Percentiles rank a stretch among this genome's conserved stretches.
Conservation (phyloP, 75 land plant genomes). For the Picea glauca region DNA sequence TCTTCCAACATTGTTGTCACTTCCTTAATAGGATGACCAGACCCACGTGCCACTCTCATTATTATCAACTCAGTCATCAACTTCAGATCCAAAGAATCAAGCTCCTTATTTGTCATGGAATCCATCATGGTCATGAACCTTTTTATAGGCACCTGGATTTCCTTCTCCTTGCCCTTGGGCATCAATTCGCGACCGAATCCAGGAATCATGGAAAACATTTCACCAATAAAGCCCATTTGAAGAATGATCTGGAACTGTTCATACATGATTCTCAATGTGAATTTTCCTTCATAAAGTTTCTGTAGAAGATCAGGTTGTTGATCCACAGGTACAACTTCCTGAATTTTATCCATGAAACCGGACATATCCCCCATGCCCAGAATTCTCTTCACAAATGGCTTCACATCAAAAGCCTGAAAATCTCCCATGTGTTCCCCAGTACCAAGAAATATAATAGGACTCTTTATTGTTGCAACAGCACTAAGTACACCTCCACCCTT, state of each 20-base stretch:
- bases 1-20: slow-evolving; percentile 89
- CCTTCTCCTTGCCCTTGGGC: no score
- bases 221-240: slow-evolving; percentile 42
- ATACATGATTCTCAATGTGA: slow-evolving; percentile 45
- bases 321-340: slow-evolving; percentile 45
- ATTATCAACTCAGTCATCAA: slow-evolving; percentile 80
- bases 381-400: slow-evolving; percentile 48
- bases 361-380: slow-evolving; percentile 57
- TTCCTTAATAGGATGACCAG: slow-evolving; percentile 61
- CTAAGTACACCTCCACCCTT: slow-evolving; percentile 19
- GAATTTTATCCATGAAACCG: slow-evolving; percentile 47
- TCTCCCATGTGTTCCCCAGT: slow-evolving; percentile 54
- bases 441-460: slow-evolving; percentile 52
- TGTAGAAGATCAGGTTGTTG: slow-evolving; percentile 47
- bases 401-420: slow-evolving; percentile 44
- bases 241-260: slow-evolving; percentile 49
- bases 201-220: not conserved
- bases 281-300: slow-evolving; percentile 42
- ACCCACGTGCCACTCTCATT: slow-evolving; percentile 82
- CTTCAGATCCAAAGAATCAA: slow-evolving; percentile 89
- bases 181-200: no score
- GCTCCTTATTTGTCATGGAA: slow-evolving; percentile 30
- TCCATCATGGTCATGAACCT: no score
- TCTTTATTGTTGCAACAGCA: slow-evolving; percentile 43
- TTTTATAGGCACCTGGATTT: no score